These are phyloP conservation scores for Aspergillus melleus DNA, from an alignment of 2,329 filamentous ascomycete genomes.

Conservation along the genomic window DNA sequence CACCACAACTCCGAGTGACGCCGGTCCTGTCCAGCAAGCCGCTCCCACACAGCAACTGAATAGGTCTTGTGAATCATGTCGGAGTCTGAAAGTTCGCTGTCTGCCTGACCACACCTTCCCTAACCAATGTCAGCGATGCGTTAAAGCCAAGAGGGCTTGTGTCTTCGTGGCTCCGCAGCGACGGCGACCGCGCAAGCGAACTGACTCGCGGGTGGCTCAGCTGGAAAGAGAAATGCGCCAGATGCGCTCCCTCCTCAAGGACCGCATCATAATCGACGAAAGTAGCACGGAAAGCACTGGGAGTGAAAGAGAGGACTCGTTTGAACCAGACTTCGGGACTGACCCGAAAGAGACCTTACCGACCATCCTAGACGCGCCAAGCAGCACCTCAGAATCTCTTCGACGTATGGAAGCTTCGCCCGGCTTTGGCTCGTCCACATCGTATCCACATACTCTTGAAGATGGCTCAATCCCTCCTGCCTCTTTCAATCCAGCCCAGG, in stretches of 20 bases:
- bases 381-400: slow-evolving; percentile 21
- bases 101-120: slow-evolving; percentile 31
- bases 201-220: slow-evolving; percentile 38
- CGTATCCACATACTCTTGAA: slow-evolving; percentile 21
- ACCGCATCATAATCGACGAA: slow-evolving; percentile 28
- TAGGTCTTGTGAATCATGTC: slow-evolving; percentile 39
- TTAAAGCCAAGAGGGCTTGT: slow-evolving; percentile 34
- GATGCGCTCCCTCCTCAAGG: slow-evolving; percentile 38
- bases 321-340: slow-evolving; percentile 23
- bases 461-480: slow-evolving; percentile 20
- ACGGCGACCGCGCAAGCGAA: slow-evolving; percentile 38
- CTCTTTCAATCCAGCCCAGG: slow-evolving; percentile 19
- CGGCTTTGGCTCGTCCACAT: slow-evolving; percentile 17
- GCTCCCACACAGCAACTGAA: slow-evolving; percentile 32
- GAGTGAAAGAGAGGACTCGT: slow-evolving; percentile 26
- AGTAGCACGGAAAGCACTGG: slow-evolving; percentile 28
- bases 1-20: slow-evolving; percentile 20
- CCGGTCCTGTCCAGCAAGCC: slow-evolving; percentile 17
- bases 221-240: slow-evolving; percentile 39
- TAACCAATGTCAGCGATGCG: slow-evolving; percentile 39
- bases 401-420: slow-evolving; percentile 28
- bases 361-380: slow-evolving; percentile 22
- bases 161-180: slow-evolving; percentile 39
- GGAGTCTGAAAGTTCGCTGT: slow-evolving; percentile 39
- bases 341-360: slow-evolving; percentile 20